phyloP scores from a whole-genome alignment of 2,329 filamentous ascomycete species.

The Westerdykella aurantiaca region DNA sequence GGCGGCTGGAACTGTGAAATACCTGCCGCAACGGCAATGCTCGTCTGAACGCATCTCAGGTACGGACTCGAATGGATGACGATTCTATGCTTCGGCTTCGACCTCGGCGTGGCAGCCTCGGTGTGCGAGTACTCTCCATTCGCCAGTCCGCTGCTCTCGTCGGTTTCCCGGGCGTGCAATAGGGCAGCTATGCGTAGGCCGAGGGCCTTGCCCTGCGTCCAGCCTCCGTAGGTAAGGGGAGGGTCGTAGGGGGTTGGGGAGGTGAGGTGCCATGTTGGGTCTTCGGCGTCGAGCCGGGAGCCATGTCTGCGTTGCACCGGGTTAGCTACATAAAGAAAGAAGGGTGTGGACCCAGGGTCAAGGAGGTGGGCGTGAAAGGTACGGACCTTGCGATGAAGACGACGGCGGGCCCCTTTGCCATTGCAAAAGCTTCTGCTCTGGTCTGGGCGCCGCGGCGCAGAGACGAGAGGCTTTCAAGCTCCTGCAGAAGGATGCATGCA shows the following conservation, averaged over 20 bases:
- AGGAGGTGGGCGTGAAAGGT: slow-evolving; percentile 1
- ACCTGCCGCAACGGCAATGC: slow-evolving; percentile 79
- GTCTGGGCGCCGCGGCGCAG: slow-evolving; percentile 9
- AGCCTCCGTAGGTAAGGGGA: slow-evolving; percentile 89
- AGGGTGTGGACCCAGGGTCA: slow-evolving; percentile 1
- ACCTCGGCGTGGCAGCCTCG: slow-evolving; percentile 36
- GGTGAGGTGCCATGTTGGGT: slow-evolving; percentile 90
- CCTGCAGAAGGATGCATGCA: slow-evolving; percentile 8
- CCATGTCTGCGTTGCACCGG: slow-evolving; percentile 60
- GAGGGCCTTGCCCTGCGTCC: slow-evolving; percentile 77
- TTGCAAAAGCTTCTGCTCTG: slow-evolving; percentile 15
- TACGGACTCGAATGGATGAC: slow-evolving; percentile 93
- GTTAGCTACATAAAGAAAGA: slow-evolving; percentile 9
- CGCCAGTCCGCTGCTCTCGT: slow-evolving; percentile 36
- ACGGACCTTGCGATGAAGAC: slow-evolving; percentile 47
- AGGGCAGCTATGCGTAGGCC: slow-evolving; percentile 79
- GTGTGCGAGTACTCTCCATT: slow-evolving; percentile 16
- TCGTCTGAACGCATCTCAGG: slow-evolving; percentile 85
- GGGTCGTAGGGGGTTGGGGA: slow-evolving; percentile 94
- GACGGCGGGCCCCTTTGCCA: slow-evolving; percentile 44
- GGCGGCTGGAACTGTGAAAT: slow-evolving; percentile 59
- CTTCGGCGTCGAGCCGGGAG: slow-evolving; percentile 85
- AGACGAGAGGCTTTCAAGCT: not conserved
- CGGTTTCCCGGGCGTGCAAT: slow-evolving; percentile 46
- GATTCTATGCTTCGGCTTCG: slow-evolving; percentile 64